Percentiles rank a stretch among this genome's conserved stretches.
Evolutionary conservation across 1,284 basidiomycete species (phyloP).

Genomic region (Ceratobasidium sp.): DNA sequence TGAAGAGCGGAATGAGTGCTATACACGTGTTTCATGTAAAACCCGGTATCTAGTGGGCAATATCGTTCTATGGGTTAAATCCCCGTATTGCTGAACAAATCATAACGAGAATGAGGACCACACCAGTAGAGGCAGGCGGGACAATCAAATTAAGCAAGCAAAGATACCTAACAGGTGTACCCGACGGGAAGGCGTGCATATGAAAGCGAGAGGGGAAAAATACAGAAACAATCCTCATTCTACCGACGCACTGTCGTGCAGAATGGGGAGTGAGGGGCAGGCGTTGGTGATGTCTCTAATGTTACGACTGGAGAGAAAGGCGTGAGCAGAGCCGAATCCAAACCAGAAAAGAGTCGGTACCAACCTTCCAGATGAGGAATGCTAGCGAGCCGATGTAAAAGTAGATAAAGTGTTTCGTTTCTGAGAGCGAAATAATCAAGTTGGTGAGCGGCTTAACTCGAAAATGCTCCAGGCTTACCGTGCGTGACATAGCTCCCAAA

Average conservation of each 20-base stretch:
- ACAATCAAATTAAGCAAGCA: conserved; percentile 29
- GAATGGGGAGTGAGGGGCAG: conserved; percentile 55
- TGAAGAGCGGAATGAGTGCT: background rate
- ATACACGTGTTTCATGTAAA: background rate
- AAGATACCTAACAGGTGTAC: conserved; percentile 35
- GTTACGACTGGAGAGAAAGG: conserved; percentile 66
- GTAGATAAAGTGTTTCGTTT: conserved; percentile 98
- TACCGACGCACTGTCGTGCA: conserved; percentile 62
- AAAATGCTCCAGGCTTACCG: conserved; percentile 68
- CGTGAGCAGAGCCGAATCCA: conserved; percentile 59
- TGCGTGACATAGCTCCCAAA: conserved; percentile 98
- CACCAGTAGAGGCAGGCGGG: background rate
- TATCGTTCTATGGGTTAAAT: background rate
- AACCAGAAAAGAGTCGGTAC: conserved; percentile 65
- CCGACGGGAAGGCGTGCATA: conserved; percentile 7
- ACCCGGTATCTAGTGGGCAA: background rate
- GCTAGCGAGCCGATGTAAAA: conserved; percentile 92
- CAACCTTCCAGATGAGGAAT: conserved; percentile 89
- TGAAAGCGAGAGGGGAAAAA: conserved; percentile 24
- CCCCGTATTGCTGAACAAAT: background rate
- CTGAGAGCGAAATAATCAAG: conserved; percentile 61
- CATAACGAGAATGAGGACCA: background rate
- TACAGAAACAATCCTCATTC: conserved; percentile 15
- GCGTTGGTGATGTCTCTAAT: conserved; percentile 70
- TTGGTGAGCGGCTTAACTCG: conserved; percentile 14